Evolutionary conservation across 2,329 filamentous ascomycete species (phyloP).

Genomic region (Cladosporium austrohemisphaericum): DNA sequence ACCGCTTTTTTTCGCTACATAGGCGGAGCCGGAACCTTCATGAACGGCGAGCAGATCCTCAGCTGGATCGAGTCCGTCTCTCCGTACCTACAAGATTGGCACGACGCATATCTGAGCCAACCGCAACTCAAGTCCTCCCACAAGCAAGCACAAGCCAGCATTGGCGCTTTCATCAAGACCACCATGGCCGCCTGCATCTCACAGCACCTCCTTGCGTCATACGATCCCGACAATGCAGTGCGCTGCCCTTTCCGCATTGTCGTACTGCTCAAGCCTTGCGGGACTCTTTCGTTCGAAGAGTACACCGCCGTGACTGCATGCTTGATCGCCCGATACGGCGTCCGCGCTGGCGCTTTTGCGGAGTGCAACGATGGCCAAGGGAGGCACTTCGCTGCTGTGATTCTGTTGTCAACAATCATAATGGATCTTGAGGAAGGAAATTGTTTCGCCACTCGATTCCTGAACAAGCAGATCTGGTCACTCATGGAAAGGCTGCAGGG

Average conservation of each 20-base stretch:
- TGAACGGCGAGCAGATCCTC: background rate
- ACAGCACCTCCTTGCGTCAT: background rate
- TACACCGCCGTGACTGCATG: background rate
- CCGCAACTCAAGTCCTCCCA: background rate
- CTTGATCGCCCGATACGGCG: background rate
- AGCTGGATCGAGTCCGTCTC: background rate
- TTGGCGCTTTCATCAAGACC: background rate
- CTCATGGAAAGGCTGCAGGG: background rate
- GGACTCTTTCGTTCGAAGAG: background rate
- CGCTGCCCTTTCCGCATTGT: background rate
- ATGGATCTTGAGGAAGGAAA: background rate
- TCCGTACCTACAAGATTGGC: background rate
- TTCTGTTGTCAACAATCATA: background rate
- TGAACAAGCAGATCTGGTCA: too few species aligned
- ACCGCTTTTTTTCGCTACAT: background rate
- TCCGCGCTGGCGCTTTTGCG: background rate
- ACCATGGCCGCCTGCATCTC: background rate
- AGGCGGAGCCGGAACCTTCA: background rate
- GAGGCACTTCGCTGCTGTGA: background rate
- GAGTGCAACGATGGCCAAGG: background rate
- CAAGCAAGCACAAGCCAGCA: background rate
- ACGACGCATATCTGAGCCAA: background rate
- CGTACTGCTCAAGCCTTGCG: background rate
- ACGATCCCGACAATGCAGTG: background rate
- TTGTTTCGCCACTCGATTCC: background rate